phyloP scores from a whole-genome alignment of 805 yeast species.

The Wickerhamiella siamensis region DNA sequence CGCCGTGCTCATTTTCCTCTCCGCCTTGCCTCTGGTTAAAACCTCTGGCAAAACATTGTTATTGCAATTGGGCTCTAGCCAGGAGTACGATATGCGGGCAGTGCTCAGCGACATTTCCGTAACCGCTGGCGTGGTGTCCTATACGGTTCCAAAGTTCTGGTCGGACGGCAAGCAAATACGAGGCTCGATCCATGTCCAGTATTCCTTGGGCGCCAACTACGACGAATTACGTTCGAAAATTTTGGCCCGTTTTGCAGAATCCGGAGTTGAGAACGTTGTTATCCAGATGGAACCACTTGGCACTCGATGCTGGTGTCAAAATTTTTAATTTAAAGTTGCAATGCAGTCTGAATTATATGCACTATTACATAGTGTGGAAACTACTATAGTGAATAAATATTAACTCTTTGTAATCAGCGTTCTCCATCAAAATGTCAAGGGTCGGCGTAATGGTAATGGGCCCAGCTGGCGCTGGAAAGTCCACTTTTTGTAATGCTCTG shows the following conservation, averaged over 20 bases:
- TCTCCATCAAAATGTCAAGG: constrained; percentile 70
- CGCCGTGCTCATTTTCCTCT: constrained; percentile 61
- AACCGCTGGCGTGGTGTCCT: constrained; percentile 69
- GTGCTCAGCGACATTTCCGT: constrained; percentile 52
- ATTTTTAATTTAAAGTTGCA: background rate
- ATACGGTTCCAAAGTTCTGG: constrained; percentile 89
- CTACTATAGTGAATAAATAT: no score
- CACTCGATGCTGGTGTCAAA: constrained; percentile 52
- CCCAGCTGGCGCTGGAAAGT: constrained; percentile 96
- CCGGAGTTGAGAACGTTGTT: constrained; percentile 39
- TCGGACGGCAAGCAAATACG: constrained; percentile 39
- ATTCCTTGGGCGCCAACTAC: constrained; percentile 47
- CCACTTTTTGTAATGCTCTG: constrained; percentile 82
- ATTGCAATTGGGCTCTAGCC: constrained; percentile 41
- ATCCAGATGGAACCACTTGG: constrained; percentile 56
- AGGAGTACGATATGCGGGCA: constrained; percentile 49
- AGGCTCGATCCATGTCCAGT: constrained; percentile 78
- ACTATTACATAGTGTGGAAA: background rate
- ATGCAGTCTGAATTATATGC: background rate
- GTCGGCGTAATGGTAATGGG: constrained; percentile 90
- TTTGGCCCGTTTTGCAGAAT: constrained; percentile 36
- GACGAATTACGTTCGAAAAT: constrained; percentile 46
- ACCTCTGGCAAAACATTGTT: constrained; percentile 66
- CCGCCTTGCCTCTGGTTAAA: constrained; percentile 71
- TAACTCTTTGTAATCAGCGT: background rate